Base-by-base conservation (phyloP, 306 rosid genomes). In the Amphicarpaea edgeworthii region DNA sequence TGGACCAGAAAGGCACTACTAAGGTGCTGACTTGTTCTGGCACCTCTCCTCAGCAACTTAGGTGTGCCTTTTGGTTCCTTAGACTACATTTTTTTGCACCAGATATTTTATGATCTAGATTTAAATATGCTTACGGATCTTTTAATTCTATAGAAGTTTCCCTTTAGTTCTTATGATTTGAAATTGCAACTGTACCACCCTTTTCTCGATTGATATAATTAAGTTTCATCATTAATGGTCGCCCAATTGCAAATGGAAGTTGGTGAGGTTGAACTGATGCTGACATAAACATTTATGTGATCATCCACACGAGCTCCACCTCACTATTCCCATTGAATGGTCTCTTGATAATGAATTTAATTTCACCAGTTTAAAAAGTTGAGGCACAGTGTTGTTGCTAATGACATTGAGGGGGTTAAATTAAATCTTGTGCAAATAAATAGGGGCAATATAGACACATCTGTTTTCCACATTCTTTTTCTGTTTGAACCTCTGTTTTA, bases 231-330 rank as follows among this genome's bases (percentile, higher is more conserved):
- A 12, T 34, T 40, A 12, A 38, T 46, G 46, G 43, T 9, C 49
- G 55, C 16, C 24, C 30, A 65, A 45, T 32, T 66, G 61, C 68
- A 43, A 79, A 79, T 15, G 49, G 60, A 51, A 61, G 64, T 41
- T 41, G 19, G 17, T 4, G 37, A 47, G 26, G 61, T 69, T 16
- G 17, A 21, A 2, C 19, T 50, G 53, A 54, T 37, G 6, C 61
- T 28, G 75, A 50, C 20, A 34, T 14, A 17, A 40, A 30, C 12
- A 9, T 32, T 17, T 19, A 8, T 45, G 57, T 15, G 16, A 20
- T 17, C 4, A 1, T 34, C 19, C 19, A 34, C 14, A 46, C 2
- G n/a, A 7, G 43, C 42, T 23, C 12, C 58, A 26, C 38, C 38
- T 24, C 64, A 6, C 16, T 58, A 12, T 55, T 55, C 62, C 16